Conservation (phyloP, 768 basidiomycete species). For the Hygrophorus pudorinus region DNA sequence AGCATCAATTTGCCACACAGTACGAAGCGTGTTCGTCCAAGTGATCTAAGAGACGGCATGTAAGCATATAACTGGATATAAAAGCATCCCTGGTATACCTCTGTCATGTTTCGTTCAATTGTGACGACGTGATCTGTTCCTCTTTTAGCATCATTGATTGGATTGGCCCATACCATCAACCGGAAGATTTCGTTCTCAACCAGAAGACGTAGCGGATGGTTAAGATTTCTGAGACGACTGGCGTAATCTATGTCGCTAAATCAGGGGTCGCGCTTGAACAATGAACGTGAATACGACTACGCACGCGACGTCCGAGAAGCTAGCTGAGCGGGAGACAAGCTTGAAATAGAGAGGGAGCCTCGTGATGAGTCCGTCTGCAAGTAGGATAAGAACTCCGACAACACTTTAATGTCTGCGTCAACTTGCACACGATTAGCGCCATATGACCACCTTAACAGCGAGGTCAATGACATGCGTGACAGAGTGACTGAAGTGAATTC, state of each 20-base stretch:
- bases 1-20: constrained; percentile 76
- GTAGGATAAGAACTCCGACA: constrained; percentile 75
- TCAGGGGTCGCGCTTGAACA: not conserved
- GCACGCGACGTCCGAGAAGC: constrained; percentile 31
- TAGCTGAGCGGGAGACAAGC: constrained; percentile 44
- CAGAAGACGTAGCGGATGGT: constrained; percentile 69
- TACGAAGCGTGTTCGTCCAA: constrained; percentile 62
- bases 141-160: constrained; percentile 63
- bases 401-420: constrained; percentile 76
- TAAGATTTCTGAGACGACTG: constrained; percentile 52
- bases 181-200: constrained; percentile 88
- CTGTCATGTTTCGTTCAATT: constrained; percentile 44
- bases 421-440: constrained; percentile 91
- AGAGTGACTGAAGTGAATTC: constrained; percentile 20
- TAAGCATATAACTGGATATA: not conserved
- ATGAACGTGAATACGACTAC: constrained; percentile 10
- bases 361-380: constrained; percentile 67
- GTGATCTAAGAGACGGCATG: constrained; percentile 13
- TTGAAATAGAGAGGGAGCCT: constrained; percentile 47
- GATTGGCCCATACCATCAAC: constrained; percentile 85
- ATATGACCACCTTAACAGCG: constrained; percentile 75
- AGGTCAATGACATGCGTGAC: not conserved
- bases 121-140: constrained; percentile 49
- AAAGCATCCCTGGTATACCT: constrained; percentile 32
- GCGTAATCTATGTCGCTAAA: constrained; percentile 37